phyloP scores from a whole-genome alignment of 805 yeast genomes.

The Saccharomyces mikatae region DNA sequence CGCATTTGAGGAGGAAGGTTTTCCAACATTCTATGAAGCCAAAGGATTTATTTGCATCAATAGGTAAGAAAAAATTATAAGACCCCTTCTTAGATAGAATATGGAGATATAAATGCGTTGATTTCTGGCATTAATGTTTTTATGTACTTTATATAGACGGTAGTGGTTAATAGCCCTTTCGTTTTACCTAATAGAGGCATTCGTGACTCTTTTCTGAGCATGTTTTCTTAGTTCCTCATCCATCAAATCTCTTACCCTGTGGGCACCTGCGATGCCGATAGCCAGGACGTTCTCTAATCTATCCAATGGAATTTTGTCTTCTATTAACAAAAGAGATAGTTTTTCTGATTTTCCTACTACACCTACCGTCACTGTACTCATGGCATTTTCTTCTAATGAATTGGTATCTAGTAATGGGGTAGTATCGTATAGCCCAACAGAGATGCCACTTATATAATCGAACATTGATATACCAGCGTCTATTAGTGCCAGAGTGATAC shows the following conservation, averaged over 20 bases:
- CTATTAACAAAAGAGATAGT: slow-evolving; percentile 66
- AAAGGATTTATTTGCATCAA: slow-evolving; percentile 43
- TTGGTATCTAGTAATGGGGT: slow-evolving; percentile 78
- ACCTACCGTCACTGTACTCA: slow-evolving; percentile 75
- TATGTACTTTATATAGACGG: not conserved
- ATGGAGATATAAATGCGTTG: not conserved
- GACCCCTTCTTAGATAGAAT: not conserved
- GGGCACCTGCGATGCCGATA: slow-evolving; percentile 82
- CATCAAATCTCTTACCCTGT: slow-evolving; percentile 74
- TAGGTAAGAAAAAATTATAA: slow-evolving; percentile 46
- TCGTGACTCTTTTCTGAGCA: slow-evolving; percentile 51
- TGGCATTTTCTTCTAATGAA: slow-evolving; percentile 72
- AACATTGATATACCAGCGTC: slow-evolving; percentile 95
- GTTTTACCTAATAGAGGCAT: slow-evolving; percentile 22
- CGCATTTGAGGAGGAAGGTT: slow-evolving; percentile 42
- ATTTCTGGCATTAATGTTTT: not conserved
- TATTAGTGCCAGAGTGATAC: slow-evolving; percentile 79
- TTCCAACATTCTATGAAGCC: slow-evolving; percentile 43
- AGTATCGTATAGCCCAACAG: slow-evolving; percentile 72
- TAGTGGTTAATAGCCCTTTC: not conserved
- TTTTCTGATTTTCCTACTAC: slow-evolving; percentile 77
- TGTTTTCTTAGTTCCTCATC: slow-evolving; percentile 73
- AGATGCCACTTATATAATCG: slow-evolving; percentile 76
- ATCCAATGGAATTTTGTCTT: slow-evolving; percentile 80
- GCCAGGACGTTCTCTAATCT: slow-evolving; percentile 66